Base-by-base conservation (phyloP, 2,329 filamentous ascomycete genomes). In the Diaporthe eres region DNA sequence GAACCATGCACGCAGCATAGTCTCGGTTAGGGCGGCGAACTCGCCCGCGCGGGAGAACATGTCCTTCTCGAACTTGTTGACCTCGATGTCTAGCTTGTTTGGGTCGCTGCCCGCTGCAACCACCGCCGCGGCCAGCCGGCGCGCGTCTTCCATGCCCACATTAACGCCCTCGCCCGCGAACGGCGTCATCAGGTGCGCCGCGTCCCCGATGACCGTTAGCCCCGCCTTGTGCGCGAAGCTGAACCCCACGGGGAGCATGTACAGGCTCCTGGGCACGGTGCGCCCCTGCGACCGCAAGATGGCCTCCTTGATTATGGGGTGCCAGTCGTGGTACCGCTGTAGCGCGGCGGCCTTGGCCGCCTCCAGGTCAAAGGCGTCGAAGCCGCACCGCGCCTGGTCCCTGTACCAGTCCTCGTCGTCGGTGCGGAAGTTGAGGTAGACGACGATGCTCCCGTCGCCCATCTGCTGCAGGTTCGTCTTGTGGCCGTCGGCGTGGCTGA, bases 151-250 rank as follows among this genome's bases (percentile, higher is more conserved):
- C 80, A 93, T 86, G 1, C 86, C 90, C 28, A 87, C 83, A 79
- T 92, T 92, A 37, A 92, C 90, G 2, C 90, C 90, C 75, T 91
- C 90, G 7, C 91, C 91, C 1, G 88, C 88, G 77, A 88, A 90
- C 0, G 89, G 88, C 0, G 87, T 87, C 89, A 91, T 91, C 31
- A 91, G 79, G 80, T 92, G 90, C 10, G 90, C 90, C 0, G 90
- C 88, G 78, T 92, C 90, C 7, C 91, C 91, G 37, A 92, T 84
- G 19, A 91, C 79, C 0, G 91, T 91, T 6, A 89, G 79, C 0
- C 90, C 89, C 8, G 82, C 80, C 25, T 82, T 83, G 65, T 87
- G 84, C 55, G 84, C 76, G 89, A 90, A 92, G 3, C 78, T 80
- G 61, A 85, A 80, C 2, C 87, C 87, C 2, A 88, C 80, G 0